Evolutionary conservation across 441 rosid genomes (phyloP).

Genomic region (Bruguiera hainesii): DNA sequence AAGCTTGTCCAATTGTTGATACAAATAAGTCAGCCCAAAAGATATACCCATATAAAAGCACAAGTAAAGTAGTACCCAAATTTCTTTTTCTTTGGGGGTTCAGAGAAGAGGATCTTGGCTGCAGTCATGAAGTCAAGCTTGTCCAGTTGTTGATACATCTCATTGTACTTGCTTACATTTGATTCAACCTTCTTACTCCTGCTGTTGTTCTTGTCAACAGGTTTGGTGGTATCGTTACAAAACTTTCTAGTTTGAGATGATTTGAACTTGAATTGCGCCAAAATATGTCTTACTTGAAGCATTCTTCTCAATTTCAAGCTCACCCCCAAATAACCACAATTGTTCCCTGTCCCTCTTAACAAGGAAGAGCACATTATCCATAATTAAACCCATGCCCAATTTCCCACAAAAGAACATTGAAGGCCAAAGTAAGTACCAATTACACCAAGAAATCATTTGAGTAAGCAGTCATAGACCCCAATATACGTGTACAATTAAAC

Average conservation of each 20-base stretch:
- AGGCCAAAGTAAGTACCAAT: too few relatives aligned
- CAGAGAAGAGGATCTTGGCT: conserved; percentile 59
- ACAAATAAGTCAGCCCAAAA: not conserved
- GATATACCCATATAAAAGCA: not conserved
- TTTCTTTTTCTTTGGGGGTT: conserved; percentile 47
- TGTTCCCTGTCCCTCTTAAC: too few relatives aligned
- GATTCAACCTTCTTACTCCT: conserved; percentile 34
- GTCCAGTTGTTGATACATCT: conserved; percentile 47
- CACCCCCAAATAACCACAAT: too few relatives aligned
- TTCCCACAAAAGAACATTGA: too few relatives aligned
- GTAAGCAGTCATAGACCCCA: too few relatives aligned
- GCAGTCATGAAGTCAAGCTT: conserved; percentile 67
- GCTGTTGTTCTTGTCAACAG: conserved; percentile 24
- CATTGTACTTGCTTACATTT: conserved; percentile 30
- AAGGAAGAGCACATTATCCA: too few relatives aligned
- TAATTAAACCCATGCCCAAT: too few relatives aligned
- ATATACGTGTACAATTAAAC: too few relatives aligned
- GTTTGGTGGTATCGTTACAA: conserved; percentile 17
- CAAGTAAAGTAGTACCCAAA: conserved; percentile 50
- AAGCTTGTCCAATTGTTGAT: too few relatives aligned
- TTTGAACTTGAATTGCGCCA: conserved; percentile 28
- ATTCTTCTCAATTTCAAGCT: conserved; percentile 13
- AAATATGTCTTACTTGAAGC: conserved; percentile 39
- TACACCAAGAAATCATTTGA: too few relatives aligned
- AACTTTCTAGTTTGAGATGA: conserved; percentile 21